Conservation (phyloP, 371 early-diverging fungal genomes). For the Saksenaea oblongispora region DNA sequence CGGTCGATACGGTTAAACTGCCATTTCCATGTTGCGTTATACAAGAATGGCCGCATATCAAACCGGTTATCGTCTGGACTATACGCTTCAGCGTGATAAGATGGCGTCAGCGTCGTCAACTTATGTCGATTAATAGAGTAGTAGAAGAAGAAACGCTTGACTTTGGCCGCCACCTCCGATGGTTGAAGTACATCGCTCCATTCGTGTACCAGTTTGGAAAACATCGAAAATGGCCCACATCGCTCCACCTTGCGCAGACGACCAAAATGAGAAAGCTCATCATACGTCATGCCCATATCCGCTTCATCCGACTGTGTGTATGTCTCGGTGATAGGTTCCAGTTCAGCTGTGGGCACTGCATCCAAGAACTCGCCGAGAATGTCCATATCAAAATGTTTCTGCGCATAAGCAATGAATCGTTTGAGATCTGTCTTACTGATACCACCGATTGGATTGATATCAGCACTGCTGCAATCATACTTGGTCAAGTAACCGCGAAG, state of each 20-base stretch:
- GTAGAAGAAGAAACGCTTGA: constrained; percentile 94
- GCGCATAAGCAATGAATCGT: constrained; percentile 77
- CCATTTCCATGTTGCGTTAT: constrained; percentile 88
- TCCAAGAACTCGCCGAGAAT: constrained; percentile 79
- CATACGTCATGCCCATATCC: constrained; percentile 98
- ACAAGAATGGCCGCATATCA: constrained; percentile 94
- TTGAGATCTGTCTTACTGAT: constrained; percentile 92
- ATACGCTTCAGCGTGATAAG: constrained; percentile 95
- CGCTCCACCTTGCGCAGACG: constrained; percentile 84
- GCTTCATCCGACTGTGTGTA: constrained; percentile 89
- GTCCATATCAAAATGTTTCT: constrained; percentile 65
- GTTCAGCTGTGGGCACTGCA: constrained; percentile 94
- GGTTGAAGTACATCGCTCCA: constrained; percentile 73
- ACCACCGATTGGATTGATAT: constrained; percentile 96
- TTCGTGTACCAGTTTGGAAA: constrained; percentile 74
- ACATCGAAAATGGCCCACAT: constrained; percentile 95
- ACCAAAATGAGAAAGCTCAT: constrained; percentile 90
- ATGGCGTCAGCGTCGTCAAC: constrained; percentile 94
- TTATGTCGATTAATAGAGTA: constrained; percentile 98
- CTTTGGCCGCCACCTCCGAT: constrained; percentile 82
- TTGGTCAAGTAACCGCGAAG: constrained; percentile 97
- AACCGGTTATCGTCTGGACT: constrained; percentile 97
- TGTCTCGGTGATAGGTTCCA: constrained; percentile 83
- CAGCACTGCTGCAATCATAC: constrained; percentile 97
- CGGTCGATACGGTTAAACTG: constrained; percentile 88